Conservation (phyloP, 441 rosid genomes). For the Daphne laureola region DNA sequence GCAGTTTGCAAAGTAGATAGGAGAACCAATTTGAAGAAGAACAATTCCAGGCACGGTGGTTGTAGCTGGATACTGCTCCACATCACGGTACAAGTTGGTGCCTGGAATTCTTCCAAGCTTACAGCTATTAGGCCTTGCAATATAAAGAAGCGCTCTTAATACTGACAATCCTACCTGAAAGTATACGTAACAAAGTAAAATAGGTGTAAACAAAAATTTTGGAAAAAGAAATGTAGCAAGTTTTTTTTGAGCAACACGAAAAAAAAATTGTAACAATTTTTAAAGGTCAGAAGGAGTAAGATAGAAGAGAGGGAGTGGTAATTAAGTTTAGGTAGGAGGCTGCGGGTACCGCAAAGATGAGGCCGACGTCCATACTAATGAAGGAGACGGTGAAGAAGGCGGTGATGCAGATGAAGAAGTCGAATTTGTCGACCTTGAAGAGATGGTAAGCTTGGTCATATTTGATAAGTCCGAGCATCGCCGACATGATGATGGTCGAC, state of each 20-base stretch:
- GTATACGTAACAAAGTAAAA: no score
- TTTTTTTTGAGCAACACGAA: no score
- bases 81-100: conserved; percentile 49
- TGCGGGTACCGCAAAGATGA: conserved; percentile 48
- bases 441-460: conserved; percentile 52
- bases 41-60: conserved; percentile 40
- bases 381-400: conserved; percentile 76
- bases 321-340: background rate
- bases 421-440: conserved; percentile 73
- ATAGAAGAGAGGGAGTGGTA: no score
- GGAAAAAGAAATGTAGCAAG: no score
- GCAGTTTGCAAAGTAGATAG: conserved; percentile 72
- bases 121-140: conserved; percentile 71
- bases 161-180: conserved; percentile 60
- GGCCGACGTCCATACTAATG: conserved; percentile 76
- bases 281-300: no score
- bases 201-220: no score
- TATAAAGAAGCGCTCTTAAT: conserved; percentile 52
- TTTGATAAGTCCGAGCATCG: conserved; percentile 77
- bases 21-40: conserved; percentile 80
- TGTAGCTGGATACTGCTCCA: conserved; percentile 56
- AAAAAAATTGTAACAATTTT: no score
- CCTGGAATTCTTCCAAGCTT: conserved; percentile 55
- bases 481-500: conserved; percentile 80
- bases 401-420: conserved; percentile 65